These are phyloP conservation scores for Flaveria sonorensis DNA, from an alignment of 129 eudicot genomes.

Conservation along the genomic window DNA sequence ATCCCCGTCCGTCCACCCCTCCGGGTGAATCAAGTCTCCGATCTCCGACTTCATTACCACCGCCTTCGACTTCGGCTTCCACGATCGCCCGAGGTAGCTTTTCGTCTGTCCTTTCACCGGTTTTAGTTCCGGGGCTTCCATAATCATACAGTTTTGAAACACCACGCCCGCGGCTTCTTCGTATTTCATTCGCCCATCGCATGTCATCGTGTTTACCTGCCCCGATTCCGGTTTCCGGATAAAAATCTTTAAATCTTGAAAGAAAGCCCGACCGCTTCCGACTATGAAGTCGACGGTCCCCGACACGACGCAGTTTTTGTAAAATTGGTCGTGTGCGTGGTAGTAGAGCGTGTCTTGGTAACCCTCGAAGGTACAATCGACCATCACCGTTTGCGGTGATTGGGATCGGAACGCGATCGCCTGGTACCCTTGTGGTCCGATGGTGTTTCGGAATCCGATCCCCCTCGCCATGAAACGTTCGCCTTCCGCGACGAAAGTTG, in stretches of 20 bases:
- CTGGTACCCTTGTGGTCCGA: constrained; percentile 48
- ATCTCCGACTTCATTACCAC: constrained; percentile 41
- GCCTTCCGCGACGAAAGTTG: constrained; percentile 41
- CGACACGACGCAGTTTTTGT: constrained; percentile 45
- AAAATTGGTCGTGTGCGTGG: constrained; percentile 53
- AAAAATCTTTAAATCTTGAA: constrained; percentile 47
- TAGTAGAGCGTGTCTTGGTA: constrained; percentile 61
- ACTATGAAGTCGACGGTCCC: constrained; percentile 59
- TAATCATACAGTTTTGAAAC: constrained; percentile 52
- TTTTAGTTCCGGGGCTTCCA: constrained; percentile 26
- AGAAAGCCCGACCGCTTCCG: constrained; percentile 52
- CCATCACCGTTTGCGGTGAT: constrained; percentile 40
- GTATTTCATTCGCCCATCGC: constrained; percentile 39
- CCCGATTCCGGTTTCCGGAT: constrained; percentile 29
- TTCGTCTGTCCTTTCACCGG: constrained; percentile 27
- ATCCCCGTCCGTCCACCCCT: constrained; percentile 44
- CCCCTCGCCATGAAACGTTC: constrained; percentile 45
- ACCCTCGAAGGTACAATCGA: constrained; percentile 62
- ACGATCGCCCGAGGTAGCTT: constrained; percentile 59
- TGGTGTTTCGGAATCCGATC: constrained; percentile 48
- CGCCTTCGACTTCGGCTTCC: constrained; percentile 35
- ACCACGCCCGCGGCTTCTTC: constrained; percentile 45
- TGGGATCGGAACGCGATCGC: constrained; percentile 53
- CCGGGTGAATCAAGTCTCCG: constrained; percentile 49
- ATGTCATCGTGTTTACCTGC: constrained; percentile 47